Evolutionary conservation across 441 rosid genomes (phyloP).

Genomic region (Pelargonium cotyledonis): DNA sequence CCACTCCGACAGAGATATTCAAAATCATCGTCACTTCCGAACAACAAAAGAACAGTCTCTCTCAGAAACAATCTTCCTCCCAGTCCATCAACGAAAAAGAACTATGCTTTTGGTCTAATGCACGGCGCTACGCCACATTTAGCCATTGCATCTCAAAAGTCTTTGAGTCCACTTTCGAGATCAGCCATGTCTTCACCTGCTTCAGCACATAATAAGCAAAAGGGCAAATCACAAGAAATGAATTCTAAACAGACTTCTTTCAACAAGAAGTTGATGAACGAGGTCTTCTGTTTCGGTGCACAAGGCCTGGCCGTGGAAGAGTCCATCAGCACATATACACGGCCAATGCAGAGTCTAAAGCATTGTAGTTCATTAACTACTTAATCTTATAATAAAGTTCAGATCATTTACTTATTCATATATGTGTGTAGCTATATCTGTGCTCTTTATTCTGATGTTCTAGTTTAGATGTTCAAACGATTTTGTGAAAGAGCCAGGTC

Average conservation of each 20-base stretch:
- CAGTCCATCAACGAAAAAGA: constrained; percentile 61
- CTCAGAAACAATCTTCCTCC: constrained; percentile 32
- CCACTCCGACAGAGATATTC: constrained; percentile 66
- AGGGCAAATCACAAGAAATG: constrained; percentile 17
- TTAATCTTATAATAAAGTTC: constrained; percentile 18
- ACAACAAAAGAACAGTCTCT: constrained; percentile 23
- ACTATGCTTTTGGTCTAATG: constrained; percentile 53
- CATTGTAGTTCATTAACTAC: constrained; percentile 42
- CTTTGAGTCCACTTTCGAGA: constrained; percentile 32
- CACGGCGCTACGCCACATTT: constrained; percentile 45
- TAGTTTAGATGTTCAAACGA: too few species aligned
- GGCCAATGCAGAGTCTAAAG: constrained; percentile 32
- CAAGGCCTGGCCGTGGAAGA: constrained; percentile 50
- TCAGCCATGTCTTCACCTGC: constrained; percentile 42
- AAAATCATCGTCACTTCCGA: constrained; percentile 34
- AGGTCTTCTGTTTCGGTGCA: constrained; percentile 62
- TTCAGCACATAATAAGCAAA: background rate
- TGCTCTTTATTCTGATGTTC: too few species aligned
- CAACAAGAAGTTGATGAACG: constrained; percentile 52
- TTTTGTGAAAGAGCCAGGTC: background rate
- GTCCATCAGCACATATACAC: constrained; percentile 24
- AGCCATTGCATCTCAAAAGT: constrained; percentile 24
- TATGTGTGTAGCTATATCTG: background rate
- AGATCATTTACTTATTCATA: background rate
- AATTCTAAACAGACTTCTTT: constrained; percentile 32